Evolutionary conservation across 2,329 filamentous ascomycete species (phyloP).

Genomic region (Fusarium agapanthi): DNA sequence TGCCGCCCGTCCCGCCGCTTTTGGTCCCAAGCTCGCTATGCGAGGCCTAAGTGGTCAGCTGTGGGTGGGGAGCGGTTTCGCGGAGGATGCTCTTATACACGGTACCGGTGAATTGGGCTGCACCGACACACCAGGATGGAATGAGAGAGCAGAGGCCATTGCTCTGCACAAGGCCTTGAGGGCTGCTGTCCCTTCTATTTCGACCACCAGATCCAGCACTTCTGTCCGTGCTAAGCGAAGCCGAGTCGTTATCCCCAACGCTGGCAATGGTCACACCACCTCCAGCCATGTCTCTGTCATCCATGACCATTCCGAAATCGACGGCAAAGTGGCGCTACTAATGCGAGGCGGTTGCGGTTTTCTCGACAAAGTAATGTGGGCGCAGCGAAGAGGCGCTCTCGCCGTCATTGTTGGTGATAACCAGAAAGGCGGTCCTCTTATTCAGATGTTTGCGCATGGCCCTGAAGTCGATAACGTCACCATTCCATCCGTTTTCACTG

Average conservation of each 20-base stretch:
- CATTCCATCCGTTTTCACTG: conserved; percentile 94
- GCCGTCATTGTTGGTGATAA: conserved; percentile 96
- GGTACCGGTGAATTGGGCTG: conserved; percentile 90
- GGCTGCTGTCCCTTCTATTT: conserved; percentile 33
- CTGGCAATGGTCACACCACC: conserved; percentile 46
- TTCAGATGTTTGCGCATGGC: conserved; percentile 98
- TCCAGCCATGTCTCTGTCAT: conserved; percentile 83
- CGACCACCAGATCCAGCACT: conserved; percentile 28
- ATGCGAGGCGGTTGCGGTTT: conserved; percentile 96
- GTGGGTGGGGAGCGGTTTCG: conserved; percentile 93
- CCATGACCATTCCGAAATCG: conserved; percentile 91
- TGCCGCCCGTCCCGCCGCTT: conserved; percentile 89
- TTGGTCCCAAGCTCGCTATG: conserved; percentile 80
- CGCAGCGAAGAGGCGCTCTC: conserved; percentile 86
- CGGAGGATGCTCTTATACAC: conserved; percentile 73
- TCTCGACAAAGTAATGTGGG: conserved; percentile 97
- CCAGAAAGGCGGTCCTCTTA: conserved; percentile 84
- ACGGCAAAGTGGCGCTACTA: conserved; percentile 89
- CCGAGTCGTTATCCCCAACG: conserved; percentile 47
- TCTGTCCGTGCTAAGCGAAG: conserved; percentile 42
- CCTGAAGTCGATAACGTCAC: conserved; percentile 90
- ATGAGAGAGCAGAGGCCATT: conserved; percentile 63
- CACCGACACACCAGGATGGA: conserved; percentile 92
- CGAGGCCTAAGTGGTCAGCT: conserved; percentile 86
- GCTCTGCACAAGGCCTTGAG: conserved; percentile 53